Conservation (phyloP, 306 rosid genomes). For the Oxytropis ochrocephala region DNA sequence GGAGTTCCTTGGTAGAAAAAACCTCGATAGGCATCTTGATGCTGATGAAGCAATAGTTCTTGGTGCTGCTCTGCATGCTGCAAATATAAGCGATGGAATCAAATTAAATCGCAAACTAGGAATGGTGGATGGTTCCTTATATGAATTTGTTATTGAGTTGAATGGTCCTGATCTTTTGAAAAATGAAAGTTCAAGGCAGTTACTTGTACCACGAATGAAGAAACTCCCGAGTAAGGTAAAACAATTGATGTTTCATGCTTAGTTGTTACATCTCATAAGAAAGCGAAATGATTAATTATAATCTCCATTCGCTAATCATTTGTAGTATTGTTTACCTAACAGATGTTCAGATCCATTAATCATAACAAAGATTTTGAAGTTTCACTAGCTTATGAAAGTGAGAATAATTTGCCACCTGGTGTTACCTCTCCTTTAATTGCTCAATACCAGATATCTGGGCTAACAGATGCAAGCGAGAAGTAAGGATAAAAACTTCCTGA, state of each 20-base stretch:
- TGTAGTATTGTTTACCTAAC: slow-evolving; percentile 18
- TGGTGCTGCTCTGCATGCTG: slow-evolving; percentile 88
- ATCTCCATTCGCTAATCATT: slow-evolving; percentile 16
- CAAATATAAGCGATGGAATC: slow-evolving; percentile 96
- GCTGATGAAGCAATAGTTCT: slow-evolving; percentile 97
- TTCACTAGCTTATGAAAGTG: slow-evolving; percentile 77
- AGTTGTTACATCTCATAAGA: slow-evolving; percentile 13
- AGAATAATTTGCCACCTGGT: slow-evolving; percentile 76
- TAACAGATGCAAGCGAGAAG: slow-evolving; percentile 79
- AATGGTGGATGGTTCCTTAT: slow-evolving; percentile 94
- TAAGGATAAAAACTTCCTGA: slow-evolving; percentile 39
- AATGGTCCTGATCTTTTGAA: slow-evolving; percentile 66
- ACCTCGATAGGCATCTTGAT: slow-evolving; percentile 93
- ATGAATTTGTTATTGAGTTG: slow-evolving; percentile 70
- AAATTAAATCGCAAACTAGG: slow-evolving; percentile 96
- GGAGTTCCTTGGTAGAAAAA: slow-evolving; percentile 85
- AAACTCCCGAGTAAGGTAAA: slow-evolving; percentile 88
- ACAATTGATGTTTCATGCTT: slow-evolving; percentile 10
- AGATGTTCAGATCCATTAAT: slow-evolving; percentile 79
- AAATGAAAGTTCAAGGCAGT: slow-evolving; percentile 75
- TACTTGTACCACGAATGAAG: slow-evolving; percentile 81
- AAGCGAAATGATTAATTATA: slow-evolving; percentile 7
- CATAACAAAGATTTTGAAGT: slow-evolving; percentile 89
- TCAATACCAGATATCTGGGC: slow-evolving; percentile 66
- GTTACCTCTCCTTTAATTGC: slow-evolving; percentile 56